phyloP scores from a whole-genome alignment of 2,329 filamentous ascomycete genomes.

The Volutella citrinella region DNA sequence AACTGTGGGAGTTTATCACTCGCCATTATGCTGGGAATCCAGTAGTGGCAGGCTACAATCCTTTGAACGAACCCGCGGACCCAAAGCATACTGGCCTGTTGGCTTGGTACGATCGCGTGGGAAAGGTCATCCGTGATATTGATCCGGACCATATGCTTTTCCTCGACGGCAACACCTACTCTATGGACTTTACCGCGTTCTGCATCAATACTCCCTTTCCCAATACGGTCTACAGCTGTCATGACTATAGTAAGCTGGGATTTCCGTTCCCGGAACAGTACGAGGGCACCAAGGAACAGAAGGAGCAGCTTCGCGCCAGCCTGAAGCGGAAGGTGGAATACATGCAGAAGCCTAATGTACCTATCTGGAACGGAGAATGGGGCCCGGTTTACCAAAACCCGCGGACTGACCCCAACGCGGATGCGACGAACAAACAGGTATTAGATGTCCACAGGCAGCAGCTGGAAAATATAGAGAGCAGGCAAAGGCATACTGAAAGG shows the following conservation, averaged over 20 bases:
- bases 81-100: constrained; percentile 30
- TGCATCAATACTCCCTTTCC: constrained; percentile 39
- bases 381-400: constrained; percentile 45
- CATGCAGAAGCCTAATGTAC: constrained; percentile 38
- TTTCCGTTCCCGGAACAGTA: constrained; percentile 44
- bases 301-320: constrained; percentile 34
- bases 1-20: constrained; percentile 42
- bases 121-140: constrained; percentile 37
- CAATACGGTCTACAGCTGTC: constrained; percentile 49
- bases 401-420: constrained; percentile 27
- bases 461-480: too few relatives aligned
- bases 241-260: constrained; percentile 52
- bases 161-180: constrained; percentile 52
- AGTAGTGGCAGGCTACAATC: constrained; percentile 40
- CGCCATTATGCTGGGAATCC: constrained; percentile 40
- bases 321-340: constrained; percentile 44
- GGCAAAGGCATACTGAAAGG: too few relatives aligned
- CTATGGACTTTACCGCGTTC: constrained; percentile 48
- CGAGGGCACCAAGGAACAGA: constrained; percentile 38
- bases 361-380: constrained; percentile 51
- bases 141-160: constrained; percentile 49
- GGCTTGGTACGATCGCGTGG: constrained; percentile 39
- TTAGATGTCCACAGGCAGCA: constrained; percentile 42
- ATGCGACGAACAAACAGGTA: constrained; percentile 37
- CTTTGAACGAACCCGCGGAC: constrained; percentile 31